These are phyloP conservation scores for Amanita fuliginea DNA, from an alignment of 768 basidiomycete genomes.

Conservation along the genomic window DNA sequence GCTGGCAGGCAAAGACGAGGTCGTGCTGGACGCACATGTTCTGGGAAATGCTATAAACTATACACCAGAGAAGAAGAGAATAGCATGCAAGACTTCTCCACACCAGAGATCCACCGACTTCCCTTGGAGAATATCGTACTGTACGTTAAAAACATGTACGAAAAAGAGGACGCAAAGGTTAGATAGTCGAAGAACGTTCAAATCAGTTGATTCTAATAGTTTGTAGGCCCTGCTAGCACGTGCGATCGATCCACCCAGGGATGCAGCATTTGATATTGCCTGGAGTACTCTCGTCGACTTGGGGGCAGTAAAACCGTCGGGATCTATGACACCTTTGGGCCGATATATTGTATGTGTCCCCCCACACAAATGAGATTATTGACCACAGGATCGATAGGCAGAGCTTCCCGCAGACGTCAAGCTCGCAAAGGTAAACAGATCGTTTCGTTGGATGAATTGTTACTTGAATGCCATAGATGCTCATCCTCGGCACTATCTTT, in stretches of 20 bases:
- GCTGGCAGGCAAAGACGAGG: conserved; percentile 79
- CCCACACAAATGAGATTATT: not conserved
- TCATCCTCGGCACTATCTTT: conserved; percentile 77
- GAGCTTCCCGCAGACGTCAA: conserved; percentile 83
- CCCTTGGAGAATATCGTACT: conserved; percentile 77
- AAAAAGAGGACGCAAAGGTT: conserved; percentile 71
- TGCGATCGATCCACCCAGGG: conserved; percentile 78
- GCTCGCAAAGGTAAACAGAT: conserved; percentile 57
- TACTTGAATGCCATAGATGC: conserved; percentile 49
- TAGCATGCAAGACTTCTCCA: conserved; percentile 59
- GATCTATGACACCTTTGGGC: conserved; percentile 71
- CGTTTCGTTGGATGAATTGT: not conserved
- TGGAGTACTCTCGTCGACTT: conserved; percentile 64
- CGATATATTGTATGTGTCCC: conserved; percentile 49
- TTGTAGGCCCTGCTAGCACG: conserved; percentile 51
- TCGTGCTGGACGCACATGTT: conserved; percentile 79
- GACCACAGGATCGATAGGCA: conserved; percentile 31
- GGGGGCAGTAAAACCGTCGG: conserved; percentile 59
- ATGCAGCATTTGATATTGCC: conserved; percentile 66
- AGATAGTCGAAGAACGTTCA: conserved; percentile 8
- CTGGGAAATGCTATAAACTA: conserved; percentile 80
- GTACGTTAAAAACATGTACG: conserved; percentile 70
- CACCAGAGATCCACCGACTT: conserved; percentile 82
- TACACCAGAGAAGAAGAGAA: conserved; percentile 68
- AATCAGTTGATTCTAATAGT: not conserved